Percentiles rank a stretch among this genome's conserved stretches.
phyloP scores from a whole-genome alignment of 2,329 filamentous ascomycete species.

The Simplicillium aogashimaense region DNA sequence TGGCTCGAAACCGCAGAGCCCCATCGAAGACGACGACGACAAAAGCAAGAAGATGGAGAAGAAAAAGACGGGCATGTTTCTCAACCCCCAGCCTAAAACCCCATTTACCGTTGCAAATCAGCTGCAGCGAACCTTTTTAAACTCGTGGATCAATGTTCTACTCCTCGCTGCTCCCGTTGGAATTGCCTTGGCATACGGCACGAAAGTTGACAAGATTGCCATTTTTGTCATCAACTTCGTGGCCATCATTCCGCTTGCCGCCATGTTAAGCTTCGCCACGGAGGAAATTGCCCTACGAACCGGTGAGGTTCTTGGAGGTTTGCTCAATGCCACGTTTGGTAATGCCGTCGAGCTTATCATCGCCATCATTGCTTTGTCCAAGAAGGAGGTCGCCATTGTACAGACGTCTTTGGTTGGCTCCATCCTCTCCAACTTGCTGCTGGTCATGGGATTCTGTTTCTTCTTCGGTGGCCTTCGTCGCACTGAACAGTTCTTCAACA shows the following conservation, averaged over 20 bases:
- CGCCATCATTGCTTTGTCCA: slow-evolving; percentile 68
- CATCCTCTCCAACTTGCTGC: slow-evolving; percentile 81
- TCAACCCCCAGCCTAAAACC: slow-evolving; percentile 36
- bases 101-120: slow-evolving; percentile 55
- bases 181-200: slow-evolving; percentile 59
- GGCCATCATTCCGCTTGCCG: slow-evolving; percentile 82
- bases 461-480: slow-evolving; percentile 77
- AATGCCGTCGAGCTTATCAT: slow-evolving; percentile 89
- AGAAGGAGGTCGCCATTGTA: slow-evolving; percentile 72
- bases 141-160: slow-evolving; percentile 80
- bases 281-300: slow-evolving; percentile 78
- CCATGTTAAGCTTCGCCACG: slow-evolving; percentile 77
- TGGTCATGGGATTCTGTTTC: slow-evolving; percentile 88
- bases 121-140: slow-evolving; percentile 64
- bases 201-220: slow-evolving; percentile 45
- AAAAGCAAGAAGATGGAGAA: slow-evolving; percentile 29
- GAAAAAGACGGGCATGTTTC: slow-evolving; percentile 29
- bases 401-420: slow-evolving; percentile 88
- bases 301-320: slow-evolving; percentile 77
- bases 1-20: slow-evolving; percentile 8
- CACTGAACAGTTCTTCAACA: slow-evolving; percentile 80
- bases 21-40: slow-evolving; percentile 13
- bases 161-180: slow-evolving; percentile 71
- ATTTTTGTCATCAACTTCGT: slow-evolving; percentile 89
- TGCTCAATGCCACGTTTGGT: slow-evolving; percentile 88